phyloP scores from a whole-genome alignment of 1,284 basidiomycete genomes.

The Stereum hirsutum region DNA sequence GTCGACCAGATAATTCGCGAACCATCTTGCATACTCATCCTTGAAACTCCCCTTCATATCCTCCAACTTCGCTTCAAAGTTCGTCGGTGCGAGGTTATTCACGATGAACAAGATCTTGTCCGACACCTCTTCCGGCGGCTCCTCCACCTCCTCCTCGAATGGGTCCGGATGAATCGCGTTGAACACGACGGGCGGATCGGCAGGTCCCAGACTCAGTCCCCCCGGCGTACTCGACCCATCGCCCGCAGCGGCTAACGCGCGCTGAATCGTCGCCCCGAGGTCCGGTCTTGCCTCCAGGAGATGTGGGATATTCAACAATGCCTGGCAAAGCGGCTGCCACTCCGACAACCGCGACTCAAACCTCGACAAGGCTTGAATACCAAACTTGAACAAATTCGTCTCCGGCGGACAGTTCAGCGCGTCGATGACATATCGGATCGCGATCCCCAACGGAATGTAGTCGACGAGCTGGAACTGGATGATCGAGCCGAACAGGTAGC shows the following conservation, averaged over 20 bases:
- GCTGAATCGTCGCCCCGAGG: constrained; percentile 66
- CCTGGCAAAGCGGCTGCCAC: constrained; percentile 92
- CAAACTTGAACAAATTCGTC: constrained; percentile 94
- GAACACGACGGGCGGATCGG: constrained; percentile 53
- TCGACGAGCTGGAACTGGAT: constrained; percentile 94
- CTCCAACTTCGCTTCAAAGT: constrained; percentile 80
- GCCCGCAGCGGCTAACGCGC: constrained; percentile 49
- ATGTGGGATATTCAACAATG: constrained; percentile 82
- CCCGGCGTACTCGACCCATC: constrained; percentile 29
- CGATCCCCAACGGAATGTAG: constrained; percentile 92
- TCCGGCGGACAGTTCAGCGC: constrained; percentile 86
- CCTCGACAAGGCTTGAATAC: constrained; percentile 82
- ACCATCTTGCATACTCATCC: constrained; percentile 85
- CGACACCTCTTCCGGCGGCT: constrained; percentile 81
- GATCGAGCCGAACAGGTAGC: constrained; percentile 92
- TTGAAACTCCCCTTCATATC: constrained; percentile 83
- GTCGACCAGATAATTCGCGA: constrained; percentile 95
- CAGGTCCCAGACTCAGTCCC: constrained; percentile 25
- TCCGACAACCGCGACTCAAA: constrained; percentile 87
- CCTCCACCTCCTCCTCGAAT: constrained; percentile 49
- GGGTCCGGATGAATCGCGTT: constrained; percentile 64
- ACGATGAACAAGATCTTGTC: constrained; percentile 97
- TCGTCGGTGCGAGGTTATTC: constrained; percentile 94
- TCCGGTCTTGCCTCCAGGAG: constrained; percentile 85
- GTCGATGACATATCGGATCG: constrained; percentile 94